These are phyloP conservation scores for Kwoniella bestiolae DNA, from an alignment of 768 basidiomycete species.

Conservation along the genomic window DNA sequence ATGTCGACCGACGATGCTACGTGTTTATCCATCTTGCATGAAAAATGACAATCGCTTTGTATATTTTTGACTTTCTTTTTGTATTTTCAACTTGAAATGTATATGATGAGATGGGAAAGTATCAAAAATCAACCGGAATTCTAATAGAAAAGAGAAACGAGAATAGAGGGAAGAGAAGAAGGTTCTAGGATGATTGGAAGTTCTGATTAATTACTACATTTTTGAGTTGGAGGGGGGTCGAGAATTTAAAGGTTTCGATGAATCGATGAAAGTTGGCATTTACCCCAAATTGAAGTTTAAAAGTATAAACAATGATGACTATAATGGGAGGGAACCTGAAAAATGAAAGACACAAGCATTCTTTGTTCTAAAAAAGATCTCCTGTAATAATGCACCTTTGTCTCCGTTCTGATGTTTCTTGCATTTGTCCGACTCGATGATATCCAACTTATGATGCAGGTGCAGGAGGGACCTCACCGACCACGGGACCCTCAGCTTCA, in stretches of 20 bases:
- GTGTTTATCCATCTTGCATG: no score
- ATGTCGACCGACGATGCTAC: no score
- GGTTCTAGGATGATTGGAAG: not conserved
- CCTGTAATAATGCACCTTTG: not conserved
- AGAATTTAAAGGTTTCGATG: no score
- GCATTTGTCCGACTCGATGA: not conserved
- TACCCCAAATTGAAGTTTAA: not conserved
- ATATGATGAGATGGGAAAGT: no score
- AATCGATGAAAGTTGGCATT: no score
- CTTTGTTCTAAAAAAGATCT: not conserved
- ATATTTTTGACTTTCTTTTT: no score
- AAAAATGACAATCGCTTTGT: no score
- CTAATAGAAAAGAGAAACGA: no score
- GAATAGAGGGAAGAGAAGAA: no score
- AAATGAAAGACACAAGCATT: not conserved
- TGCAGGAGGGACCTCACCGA: conserved; percentile 49
- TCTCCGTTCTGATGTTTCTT: not conserved
- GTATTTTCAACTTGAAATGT: no score
- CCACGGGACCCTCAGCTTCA: conserved; percentile 56
- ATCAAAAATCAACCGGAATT: no score
- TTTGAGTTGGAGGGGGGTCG: not conserved
- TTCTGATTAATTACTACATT: not conserved
- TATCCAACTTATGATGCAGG: conserved; percentile 29
- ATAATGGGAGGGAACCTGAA: not conserved
- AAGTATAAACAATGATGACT: not conserved